Conservation (phyloP, 352 stramenopile species). For the Blastocystis sp. region DNA sequence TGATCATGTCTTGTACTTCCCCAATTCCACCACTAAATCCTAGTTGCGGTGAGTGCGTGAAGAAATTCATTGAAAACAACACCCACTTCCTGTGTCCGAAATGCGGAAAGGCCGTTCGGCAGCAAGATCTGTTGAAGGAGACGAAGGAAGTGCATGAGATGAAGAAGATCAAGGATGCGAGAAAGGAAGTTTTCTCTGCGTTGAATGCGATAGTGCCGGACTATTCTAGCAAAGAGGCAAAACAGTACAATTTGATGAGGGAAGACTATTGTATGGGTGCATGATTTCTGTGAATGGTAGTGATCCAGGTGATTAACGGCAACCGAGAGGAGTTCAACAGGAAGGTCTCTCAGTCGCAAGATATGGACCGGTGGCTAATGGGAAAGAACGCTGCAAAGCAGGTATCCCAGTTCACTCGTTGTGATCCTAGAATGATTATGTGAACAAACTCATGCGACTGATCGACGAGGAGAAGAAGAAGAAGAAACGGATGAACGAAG, state of each 20-base stretch:
- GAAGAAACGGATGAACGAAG: constrained; percentile 6
- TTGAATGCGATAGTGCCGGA: neutral
- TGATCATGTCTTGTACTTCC: constrained; percentile 49
- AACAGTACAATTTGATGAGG: neutral
- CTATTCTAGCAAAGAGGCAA: constrained; percentile 14
- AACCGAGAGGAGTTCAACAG: constrained; percentile 1
- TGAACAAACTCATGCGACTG: constrained; percentile 16
- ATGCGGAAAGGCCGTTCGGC: constrained; percentile 11
- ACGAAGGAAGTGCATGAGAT: constrained; percentile 56
- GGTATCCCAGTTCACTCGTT: neutral
- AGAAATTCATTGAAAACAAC: constrained; percentile 24
- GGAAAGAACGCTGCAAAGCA: constrained; percentile 24
- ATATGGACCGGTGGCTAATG: neutral
- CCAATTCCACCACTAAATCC: neutral
- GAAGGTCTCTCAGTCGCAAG: neutral
- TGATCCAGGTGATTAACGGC: constrained; percentile 9
- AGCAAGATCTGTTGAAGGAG: constrained; percentile 12
- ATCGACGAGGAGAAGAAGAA: constrained; percentile 31
- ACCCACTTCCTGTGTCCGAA: constrained; percentile 41
- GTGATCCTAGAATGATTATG: constrained; percentile 18
- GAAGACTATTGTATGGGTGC: neutral
- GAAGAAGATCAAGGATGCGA: constrained; percentile 34
- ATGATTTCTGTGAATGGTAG: neutral
- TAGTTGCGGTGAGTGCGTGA: constrained; percentile 57
- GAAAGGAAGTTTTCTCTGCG: neutral